Conservation (phyloP, 306 rosid genomes). For the Senna siamea region DNA sequence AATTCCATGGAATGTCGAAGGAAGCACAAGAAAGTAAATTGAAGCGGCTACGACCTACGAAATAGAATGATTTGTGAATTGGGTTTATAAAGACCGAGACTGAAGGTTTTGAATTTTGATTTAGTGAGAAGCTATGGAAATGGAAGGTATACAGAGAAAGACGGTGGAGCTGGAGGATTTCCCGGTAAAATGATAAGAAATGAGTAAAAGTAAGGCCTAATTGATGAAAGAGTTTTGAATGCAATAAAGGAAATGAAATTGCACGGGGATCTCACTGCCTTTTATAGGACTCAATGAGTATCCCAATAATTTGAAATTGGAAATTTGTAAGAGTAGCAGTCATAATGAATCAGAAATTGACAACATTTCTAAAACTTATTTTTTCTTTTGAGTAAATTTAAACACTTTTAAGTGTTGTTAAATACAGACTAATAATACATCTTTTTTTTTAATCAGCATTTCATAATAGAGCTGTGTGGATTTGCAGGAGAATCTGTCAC, state of each 20-base stretch:
- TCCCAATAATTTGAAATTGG: background rate
- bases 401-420: background rate
- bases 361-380: no score
- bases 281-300: background rate
- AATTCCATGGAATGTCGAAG: conserved; percentile 25
- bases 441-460: background rate
- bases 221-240: background rate
- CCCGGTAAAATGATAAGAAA: background rate
- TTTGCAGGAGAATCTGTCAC: background rate
- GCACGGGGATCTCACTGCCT: background rate
- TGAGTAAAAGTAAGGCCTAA: background rate
- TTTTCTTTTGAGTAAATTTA: no score
- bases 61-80: no score
- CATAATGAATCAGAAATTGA: no score
- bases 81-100: background rate
- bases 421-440: no score
- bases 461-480: background rate
- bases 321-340: no score
- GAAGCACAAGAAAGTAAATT: background rate
- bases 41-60: no score
- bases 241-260: background rate
- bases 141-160: background rate
- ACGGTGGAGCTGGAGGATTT: background rate
- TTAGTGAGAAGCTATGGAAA: background rate
- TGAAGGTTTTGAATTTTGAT: no score